These are phyloP conservation scores for Gomphus bonarii DNA, from an alignment of 1,284 basidiomycete genomes.

Conservation along the genomic window DNA sequence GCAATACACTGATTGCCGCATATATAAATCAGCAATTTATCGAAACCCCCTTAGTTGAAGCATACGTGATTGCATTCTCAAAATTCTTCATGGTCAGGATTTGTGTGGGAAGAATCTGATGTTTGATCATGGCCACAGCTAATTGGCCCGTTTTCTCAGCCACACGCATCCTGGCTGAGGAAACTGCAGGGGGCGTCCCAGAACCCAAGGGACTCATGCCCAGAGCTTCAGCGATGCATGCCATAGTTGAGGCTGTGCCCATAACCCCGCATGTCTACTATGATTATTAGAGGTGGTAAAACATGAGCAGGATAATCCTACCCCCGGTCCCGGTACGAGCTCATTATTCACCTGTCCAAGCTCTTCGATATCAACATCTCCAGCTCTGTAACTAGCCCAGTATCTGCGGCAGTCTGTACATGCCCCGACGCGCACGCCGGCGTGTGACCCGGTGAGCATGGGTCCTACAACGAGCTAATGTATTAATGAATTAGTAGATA, in stretches of 20 bases:
- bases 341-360: conserved; percentile 23
- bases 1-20: conserved; percentile 18
- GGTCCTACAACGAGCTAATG: conserved; percentile 23
- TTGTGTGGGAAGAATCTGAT: conserved; percentile 24
- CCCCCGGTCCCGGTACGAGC: conserved; percentile 23
- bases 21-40: neutral
- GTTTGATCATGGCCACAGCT: conserved; percentile 13
- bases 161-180: conserved; percentile 22
- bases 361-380: conserved; percentile 24
- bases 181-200: conserved; percentile 23
- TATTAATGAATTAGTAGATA: neutral
- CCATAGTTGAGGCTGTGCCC: conserved; percentile 28
- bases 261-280: conserved; percentile 25
- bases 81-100: conserved; percentile 28
- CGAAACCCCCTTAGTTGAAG: neutral
- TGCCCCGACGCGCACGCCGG: conserved; percentile 23
- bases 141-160: conserved; percentile 21
- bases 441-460: conserved; percentile 24
- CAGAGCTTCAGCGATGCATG: conserved; percentile 23
- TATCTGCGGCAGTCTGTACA: conserved; percentile 26
- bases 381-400: conserved; percentile 24
- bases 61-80: conserved; percentile 29
- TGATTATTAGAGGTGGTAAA: neutral
- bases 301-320: conserved; percentile 12
- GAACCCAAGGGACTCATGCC: conserved; percentile 24